Percentiles rank a stretch among this genome's conserved stretches.
Conservation (phyloP, 441 rosid genomes). For the Mallotus japonicus region DNA sequence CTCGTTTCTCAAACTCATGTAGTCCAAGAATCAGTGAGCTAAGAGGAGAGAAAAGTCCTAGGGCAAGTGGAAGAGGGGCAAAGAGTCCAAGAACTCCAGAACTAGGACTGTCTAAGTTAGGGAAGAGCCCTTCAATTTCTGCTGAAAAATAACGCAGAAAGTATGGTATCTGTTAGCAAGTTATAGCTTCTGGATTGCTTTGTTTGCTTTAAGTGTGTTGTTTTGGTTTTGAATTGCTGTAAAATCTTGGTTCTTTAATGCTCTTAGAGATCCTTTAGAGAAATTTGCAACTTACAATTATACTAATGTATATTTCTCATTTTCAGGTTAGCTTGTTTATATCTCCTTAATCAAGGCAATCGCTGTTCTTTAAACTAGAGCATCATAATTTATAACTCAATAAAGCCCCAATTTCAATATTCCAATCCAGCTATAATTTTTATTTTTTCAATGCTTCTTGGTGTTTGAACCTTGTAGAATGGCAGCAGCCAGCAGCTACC, state of each 20-base stretch:
- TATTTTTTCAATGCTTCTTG: too few species aligned
- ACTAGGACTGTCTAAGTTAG: constrained; percentile 37
- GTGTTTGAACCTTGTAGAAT: too few species aligned
- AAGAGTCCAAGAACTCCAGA: constrained; percentile 52
- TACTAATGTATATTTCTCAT: background rate
- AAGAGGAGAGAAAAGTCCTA: constrained; percentile 60
- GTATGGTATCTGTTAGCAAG: background rate
- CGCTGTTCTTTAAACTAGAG: background rate
- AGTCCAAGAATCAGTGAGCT: constrained; percentile 70
- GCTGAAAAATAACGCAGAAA: constrained; percentile 25
- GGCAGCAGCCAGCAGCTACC: too few species aligned
- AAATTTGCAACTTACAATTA: constrained; percentile 7
- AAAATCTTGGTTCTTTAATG: constrained; percentile 22
- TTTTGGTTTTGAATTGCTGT: constrained; percentile 21
- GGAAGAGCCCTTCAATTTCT: constrained; percentile 56
- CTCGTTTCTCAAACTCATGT: constrained; percentile 34
- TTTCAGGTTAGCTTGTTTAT: background rate
- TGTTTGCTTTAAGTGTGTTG: constrained; percentile 20
- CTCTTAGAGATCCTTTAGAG: constrained; percentile 1
- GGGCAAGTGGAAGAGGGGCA: constrained; percentile 31
- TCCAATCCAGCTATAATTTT: background rate
- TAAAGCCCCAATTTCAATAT: too few species aligned
- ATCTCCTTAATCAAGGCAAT: background rate
- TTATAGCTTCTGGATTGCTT: constrained; percentile 21
- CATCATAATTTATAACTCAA: background rate